Evolutionary conservation across 192 early-diverging fungal species (phyloP).

Genomic region (Linnemannia exigua): DNA sequence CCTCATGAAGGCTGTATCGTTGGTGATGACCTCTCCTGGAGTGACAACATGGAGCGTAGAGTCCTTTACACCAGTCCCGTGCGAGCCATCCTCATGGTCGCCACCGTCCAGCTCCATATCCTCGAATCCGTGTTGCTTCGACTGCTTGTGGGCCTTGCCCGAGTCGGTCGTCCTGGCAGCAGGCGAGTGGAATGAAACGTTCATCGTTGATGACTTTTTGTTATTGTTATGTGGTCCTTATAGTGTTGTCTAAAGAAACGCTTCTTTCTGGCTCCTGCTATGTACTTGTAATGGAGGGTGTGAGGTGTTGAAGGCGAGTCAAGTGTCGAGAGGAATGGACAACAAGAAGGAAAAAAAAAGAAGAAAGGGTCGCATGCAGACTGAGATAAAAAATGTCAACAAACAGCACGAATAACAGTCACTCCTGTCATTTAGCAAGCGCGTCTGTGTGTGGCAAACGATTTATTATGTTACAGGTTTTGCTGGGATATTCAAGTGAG

Average conservation of each 20-base stretch:
- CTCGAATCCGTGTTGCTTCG: constrained; percentile 13
- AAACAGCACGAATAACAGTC: background rate
- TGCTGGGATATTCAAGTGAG: background rate
- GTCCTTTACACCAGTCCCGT: constrained; percentile 7
- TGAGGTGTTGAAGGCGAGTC: background rate
- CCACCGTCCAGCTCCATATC: constrained; percentile 60
- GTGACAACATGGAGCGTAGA: constrained; percentile 69
- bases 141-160: constrained; percentile 5
- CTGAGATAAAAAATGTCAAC: background rate
- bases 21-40: constrained; percentile 83
- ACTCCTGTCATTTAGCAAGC: background rate
- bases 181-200: constrained; percentile 41
- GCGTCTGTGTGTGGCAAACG: background rate
- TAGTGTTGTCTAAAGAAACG: background rate
- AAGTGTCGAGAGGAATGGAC: background rate
- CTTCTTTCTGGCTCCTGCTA: background rate
- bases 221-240: background rate
- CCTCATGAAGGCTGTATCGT: constrained; percentile 85
- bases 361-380: background rate
- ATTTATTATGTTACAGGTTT: constrained; percentile 3
- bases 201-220: constrained; percentile 29
- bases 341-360: background rate
- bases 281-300: background rate
- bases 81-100: constrained; percentile 9
- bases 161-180: constrained; percentile 11